A percentile compares a stretch with the other conserved stretches of the same genome.
Evolutionary conservation across 345 rosid species (phyloP).

Genomic region (Schrenkiella parvula): DNA sequence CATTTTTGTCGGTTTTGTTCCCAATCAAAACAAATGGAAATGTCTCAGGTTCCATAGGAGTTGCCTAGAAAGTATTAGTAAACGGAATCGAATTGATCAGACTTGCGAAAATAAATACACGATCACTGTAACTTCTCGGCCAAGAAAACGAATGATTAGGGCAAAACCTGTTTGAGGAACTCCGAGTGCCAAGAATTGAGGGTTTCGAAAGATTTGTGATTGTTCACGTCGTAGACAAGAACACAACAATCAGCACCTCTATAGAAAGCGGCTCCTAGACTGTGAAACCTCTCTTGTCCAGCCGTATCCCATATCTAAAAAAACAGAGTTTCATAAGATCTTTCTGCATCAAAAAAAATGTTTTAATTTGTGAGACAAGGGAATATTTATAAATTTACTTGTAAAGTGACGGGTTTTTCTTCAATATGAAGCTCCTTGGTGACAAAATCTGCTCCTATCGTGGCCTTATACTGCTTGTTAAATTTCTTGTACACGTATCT

Average conservation of each 20-base stretch:
- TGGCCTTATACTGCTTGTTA: constrained; percentile 76
- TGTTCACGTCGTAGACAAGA: constrained; percentile 69
- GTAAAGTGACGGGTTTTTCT: constrained; percentile 71
- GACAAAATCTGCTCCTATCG: constrained; percentile 91
- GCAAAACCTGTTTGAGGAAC: constrained; percentile 73
- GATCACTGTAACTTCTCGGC: background rate
- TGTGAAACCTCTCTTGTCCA: constrained; percentile 92
- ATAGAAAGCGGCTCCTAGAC: constrained; percentile 79
- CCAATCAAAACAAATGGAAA: constrained; percentile 77
- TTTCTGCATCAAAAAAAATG: background rate
- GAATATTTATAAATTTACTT: constrained; percentile 39
- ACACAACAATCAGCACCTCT: constrained; percentile 94
- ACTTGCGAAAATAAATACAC: background rate
- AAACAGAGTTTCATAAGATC: background rate
- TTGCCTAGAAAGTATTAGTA: constrained; percentile 42
- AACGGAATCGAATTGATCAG: background rate
- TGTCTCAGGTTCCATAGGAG: constrained; percentile 49
- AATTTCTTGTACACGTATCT: constrained; percentile 85
- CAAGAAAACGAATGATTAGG: constrained; percentile 5
- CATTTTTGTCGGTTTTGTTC: constrained; percentile 72
- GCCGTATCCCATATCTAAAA: constrained; percentile 93
- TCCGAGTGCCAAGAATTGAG: constrained; percentile 68
- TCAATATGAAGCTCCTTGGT: constrained; percentile 83
- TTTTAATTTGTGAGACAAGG: background rate
- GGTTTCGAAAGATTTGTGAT: constrained; percentile 52